phyloP scores from a whole-genome alignment of 495 filamentous ascomycete species.

The Viridothelium virens region DNA sequence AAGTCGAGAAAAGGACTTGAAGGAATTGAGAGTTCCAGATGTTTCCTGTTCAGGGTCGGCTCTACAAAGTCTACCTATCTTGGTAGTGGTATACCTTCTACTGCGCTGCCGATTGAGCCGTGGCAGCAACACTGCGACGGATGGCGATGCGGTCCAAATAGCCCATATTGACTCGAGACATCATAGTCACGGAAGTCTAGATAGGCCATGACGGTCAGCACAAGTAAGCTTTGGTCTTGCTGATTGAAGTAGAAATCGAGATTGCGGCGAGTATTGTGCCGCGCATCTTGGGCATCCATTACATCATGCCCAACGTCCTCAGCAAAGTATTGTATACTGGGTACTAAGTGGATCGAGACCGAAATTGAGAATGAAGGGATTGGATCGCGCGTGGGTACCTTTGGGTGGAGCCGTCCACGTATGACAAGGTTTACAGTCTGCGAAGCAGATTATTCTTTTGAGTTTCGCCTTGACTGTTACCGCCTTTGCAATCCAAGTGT shows the following conservation, averaged over 20 bases:
- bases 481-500: not conserved
- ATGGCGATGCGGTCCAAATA: not conserved
- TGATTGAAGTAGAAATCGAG: not conserved
- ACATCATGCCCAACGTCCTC: conserved; percentile 3
- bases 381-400: conserved; percentile 6
- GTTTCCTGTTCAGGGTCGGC: too few species aligned
- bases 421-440: not conserved
- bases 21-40: too few species aligned
- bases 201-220: not conserved
- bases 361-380: not conserved
- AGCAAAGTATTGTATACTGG: not conserved
- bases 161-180: not conserved
- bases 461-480: conserved; percentile 1
- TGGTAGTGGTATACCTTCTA: too few species aligned
- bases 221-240: not conserved
- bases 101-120: too few species aligned
- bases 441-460: conserved; percentile 1
- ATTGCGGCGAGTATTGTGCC: not conserved
- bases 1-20: too few species aligned
- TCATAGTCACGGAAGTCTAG: not conserved
- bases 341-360: not conserved
- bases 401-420: not conserved
- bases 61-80: too few species aligned
- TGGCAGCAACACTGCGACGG: not conserved
- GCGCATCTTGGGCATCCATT: not conserved